Evolutionary conservation across 1,284 basidiomycete genomes (phyloP).

Genomic region (Cryptococcus sp.): DNA sequence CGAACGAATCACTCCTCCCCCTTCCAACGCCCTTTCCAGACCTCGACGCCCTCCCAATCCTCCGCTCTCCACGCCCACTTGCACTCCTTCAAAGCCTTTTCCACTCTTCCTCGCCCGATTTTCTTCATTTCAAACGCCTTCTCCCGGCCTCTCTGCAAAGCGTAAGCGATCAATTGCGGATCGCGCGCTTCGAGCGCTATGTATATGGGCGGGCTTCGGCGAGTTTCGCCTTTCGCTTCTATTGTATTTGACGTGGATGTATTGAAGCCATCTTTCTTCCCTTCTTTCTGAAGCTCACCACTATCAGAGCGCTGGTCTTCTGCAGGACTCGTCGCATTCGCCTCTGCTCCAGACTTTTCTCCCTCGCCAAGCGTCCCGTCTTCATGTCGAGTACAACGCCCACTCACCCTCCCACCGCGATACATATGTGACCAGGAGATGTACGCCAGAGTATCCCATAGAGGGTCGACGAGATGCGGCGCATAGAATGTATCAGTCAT

Average conservation of each 20-base stretch:
- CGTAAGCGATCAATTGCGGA: slow-evolving; percentile 62
- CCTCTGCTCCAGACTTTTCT: neutral
- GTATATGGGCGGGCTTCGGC: slow-evolving; percentile 56
- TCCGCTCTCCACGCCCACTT: slow-evolving; percentile 50
- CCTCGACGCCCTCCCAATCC: slow-evolving; percentile 50
- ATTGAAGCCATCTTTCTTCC: neutral
- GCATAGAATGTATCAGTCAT: slow-evolving; percentile 84
- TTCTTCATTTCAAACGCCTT: slow-evolving; percentile 62
- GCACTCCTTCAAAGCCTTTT: slow-evolving; percentile 63
- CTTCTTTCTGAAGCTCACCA: neutral
- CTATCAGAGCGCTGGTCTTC: neutral
- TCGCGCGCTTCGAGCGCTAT: slow-evolving; percentile 78
- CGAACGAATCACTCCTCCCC: neutral
- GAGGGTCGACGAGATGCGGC: slow-evolving; percentile 64
- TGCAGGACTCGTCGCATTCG: no score
- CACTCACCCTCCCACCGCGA: neutral
- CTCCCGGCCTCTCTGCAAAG: slow-evolving; percentile 59
- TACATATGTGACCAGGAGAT: slow-evolving; percentile 6
- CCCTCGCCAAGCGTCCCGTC: neutral
- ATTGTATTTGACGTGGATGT: neutral
- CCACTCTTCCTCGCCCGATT: slow-evolving; percentile 63
- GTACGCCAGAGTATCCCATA: slow-evolving; percentile 61
- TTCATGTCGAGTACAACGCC: neutral
- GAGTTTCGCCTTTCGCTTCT: neutral
- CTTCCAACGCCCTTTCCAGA: slow-evolving; percentile 39